These are phyloP conservation scores for Claviceps pusilla DNA, from an alignment of 2,329 filamentous ascomycete genomes.

Conservation along the genomic window DNA sequence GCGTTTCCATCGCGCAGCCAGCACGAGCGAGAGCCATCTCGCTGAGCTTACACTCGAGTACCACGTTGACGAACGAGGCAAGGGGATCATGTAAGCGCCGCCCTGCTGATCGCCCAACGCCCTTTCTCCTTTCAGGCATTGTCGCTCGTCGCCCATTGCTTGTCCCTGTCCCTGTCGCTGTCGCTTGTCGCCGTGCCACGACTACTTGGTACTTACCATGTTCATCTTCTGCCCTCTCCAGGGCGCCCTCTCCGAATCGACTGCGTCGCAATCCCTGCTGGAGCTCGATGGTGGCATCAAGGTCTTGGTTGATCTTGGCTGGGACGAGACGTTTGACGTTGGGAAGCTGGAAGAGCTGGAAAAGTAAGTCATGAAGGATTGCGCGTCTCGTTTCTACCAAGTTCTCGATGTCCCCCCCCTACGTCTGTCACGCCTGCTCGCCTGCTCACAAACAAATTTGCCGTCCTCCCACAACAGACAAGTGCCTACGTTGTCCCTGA, in stretches of 20 bases:
- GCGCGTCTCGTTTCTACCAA: neutral
- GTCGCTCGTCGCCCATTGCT: neutral
- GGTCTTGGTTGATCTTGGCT: slow-evolving; percentile 84
- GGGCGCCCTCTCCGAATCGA: slow-evolving; percentile 74
- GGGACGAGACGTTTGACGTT: slow-evolving; percentile 83
- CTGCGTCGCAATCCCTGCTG: slow-evolving; percentile 84
- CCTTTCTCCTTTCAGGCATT: neutral
- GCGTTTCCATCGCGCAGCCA: neutral
- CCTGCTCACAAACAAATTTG: slow-evolving; percentile 4
- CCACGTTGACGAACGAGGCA: neutral
- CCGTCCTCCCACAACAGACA: slow-evolving; percentile 40
- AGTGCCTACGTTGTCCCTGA: slow-evolving; percentile 78
- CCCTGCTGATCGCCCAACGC: neutral
- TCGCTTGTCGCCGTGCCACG: neutral
- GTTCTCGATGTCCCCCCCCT: neutral
- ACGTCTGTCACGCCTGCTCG: neutral
- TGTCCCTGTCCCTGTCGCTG: neutral
- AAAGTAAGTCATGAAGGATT: slow-evolving; percentile 43
- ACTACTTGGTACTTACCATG: slow-evolving; percentile 43
- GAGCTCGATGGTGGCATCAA: slow-evolving; percentile 96
- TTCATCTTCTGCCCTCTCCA: slow-evolving; percentile 91
- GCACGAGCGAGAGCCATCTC: neutral
- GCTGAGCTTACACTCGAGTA: neutral
- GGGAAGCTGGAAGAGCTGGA: slow-evolving; percentile 75
- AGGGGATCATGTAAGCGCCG: slow-evolving; percentile 2